Conservation (phyloP, 345 rosid genomes). For the Salix arbutifolia region DNA sequence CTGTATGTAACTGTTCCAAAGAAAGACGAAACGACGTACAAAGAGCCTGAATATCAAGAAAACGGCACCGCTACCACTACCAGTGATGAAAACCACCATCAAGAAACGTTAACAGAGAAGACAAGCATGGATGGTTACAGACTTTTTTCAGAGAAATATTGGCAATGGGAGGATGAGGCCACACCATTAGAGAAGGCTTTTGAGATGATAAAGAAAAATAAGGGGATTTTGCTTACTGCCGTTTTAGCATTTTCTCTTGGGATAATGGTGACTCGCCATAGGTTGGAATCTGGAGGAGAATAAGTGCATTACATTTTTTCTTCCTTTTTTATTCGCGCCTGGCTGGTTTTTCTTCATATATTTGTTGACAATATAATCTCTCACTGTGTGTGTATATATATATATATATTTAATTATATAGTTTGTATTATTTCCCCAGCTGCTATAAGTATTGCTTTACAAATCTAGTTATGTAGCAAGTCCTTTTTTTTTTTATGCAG, state of each 20-base stretch:
- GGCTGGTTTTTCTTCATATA: too few species aligned
- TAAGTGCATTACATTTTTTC: neutral
- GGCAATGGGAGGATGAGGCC: neutral
- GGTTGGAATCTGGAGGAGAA: neutral
- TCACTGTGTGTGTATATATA: too few species aligned
- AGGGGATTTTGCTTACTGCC: slow-evolving; percentile 25
- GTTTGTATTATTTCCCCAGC: too few species aligned
- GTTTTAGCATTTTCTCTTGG: slow-evolving; percentile 44
- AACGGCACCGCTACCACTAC: neutral
- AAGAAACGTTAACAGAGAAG: neutral
- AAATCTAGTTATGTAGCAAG: too few species aligned
- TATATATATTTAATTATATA: too few species aligned
- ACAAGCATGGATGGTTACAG: too few species aligned
- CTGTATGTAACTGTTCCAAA: slow-evolving; percentile 44
- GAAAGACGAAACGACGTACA: neutral
- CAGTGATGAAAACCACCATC: neutral
- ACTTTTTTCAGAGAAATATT: neutral
- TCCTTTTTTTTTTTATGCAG: too few species aligned
- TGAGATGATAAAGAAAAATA: slow-evolving; percentile 23
- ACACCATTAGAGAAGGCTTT: slow-evolving; percentile 15
- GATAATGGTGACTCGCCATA: slow-evolving; percentile 20
- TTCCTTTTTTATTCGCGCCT: too few species aligned
- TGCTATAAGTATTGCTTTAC: too few species aligned
- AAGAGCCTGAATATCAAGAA: neutral
- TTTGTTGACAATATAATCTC: too few species aligned